Evolutionary conservation across 495 filamentous ascomycete species (phyloP).

Genomic region (Sordaria brevicollis): DNA sequence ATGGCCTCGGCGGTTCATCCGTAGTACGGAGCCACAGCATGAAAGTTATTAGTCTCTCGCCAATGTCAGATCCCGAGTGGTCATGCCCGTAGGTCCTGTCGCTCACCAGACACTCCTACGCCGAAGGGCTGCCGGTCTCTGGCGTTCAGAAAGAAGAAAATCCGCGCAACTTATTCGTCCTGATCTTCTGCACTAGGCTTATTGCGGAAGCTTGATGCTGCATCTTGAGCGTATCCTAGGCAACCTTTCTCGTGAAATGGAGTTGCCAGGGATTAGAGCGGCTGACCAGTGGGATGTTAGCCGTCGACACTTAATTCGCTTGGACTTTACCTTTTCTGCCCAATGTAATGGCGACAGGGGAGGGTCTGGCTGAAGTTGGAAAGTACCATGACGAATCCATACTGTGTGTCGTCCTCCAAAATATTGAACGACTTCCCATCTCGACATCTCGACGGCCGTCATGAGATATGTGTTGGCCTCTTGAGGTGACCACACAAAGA

Average conservation of each 20-base stretch:
- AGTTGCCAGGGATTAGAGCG: constrained; percentile 4
- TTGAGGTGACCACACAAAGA: not conserved
- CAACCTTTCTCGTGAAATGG: constrained; percentile 5
- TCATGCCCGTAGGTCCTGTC: not conserved
- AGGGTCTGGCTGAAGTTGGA: constrained; percentile 23
- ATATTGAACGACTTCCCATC: constrained; percentile 22
- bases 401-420: constrained; percentile 10
- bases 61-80: not conserved
- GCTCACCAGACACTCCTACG: not conserved
- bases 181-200: constrained; percentile 10
- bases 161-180: not conserved
- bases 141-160: not conserved
- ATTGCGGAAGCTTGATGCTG: constrained; percentile 10
- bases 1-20: not conserved
- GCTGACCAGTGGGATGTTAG: constrained; percentile 21
- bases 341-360: constrained; percentile 33
- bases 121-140: not conserved
- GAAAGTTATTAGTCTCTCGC: not conserved
- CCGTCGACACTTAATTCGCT: constrained; percentile 14
- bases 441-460: not conserved
- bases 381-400: constrained; percentile 26
- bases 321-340: constrained; percentile 28
- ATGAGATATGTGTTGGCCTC: not conserved
- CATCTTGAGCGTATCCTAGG: constrained; percentile 1
- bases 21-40: not conserved